These are phyloP conservation scores for Wickerhamomyces rabaulensis DNA, from an alignment of 805 yeast genomes.

Conservation along the genomic window DNA sequence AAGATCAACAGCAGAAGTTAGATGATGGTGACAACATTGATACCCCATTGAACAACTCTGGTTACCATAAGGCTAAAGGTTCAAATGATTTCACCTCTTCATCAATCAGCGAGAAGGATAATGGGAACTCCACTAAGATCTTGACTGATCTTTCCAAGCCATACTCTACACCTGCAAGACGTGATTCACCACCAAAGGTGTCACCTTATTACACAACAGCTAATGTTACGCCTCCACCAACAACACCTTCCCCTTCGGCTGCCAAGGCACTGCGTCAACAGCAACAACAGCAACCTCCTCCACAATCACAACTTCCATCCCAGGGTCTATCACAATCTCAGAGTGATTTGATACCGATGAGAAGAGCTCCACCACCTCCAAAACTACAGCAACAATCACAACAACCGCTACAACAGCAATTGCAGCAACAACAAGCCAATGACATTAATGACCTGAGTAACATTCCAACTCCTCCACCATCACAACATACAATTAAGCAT, in stretches of 20 bases:
- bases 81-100: conserved; percentile 21
- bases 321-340: conserved; percentile 8
- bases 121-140: conserved; percentile 19
- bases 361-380: conserved; percentile 58
- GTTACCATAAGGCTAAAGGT: conserved; percentile 15
- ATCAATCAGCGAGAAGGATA: conserved; percentile 14
- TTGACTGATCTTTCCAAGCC: conserved; percentile 41
- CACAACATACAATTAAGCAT: conserved; percentile 3
- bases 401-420: conserved; percentile 8
- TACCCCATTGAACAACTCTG: neutral
- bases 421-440: conserved; percentile 32
- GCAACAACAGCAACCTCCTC: neutral
- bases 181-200: conserved; percentile 36
- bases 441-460: neutral
- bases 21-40: conserved; percentile 2
- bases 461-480: conserved; percentile 42
- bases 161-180: conserved; percentile 34
- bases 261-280: neutral
- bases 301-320: neutral
- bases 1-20: conserved; percentile 28
- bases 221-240: neutral
- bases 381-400: conserved; percentile 10
- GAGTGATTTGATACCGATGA: conserved; percentile 38
- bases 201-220: conserved; percentile 19
- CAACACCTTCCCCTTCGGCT: conserved; percentile 9